A percentile compares a stretch with the other conserved stretches of the same genome.
Conservation (phyloP, 139 green algal genomes). For the Coccomyxa sp. region DNA sequence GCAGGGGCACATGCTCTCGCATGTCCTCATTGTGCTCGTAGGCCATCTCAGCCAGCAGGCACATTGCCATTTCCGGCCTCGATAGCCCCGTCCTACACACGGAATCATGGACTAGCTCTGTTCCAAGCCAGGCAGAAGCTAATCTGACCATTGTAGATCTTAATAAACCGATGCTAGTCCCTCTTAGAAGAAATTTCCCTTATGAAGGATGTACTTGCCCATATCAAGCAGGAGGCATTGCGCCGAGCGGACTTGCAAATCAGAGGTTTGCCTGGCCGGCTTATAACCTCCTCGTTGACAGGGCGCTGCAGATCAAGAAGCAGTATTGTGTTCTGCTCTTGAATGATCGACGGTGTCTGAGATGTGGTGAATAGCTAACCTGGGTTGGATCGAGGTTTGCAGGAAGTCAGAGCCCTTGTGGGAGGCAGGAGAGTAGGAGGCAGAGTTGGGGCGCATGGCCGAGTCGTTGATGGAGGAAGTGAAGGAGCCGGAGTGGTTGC, state of each 20-base stretch:
- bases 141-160: too few relatives aligned
- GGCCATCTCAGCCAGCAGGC: conserved; percentile 81
- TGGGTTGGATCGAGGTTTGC: neutral
- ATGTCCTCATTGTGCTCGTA: conserved; percentile 90
- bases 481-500: neutral
- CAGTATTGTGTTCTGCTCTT: neutral
- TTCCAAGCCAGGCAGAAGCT: neutral
- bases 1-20: conserved; percentile 67
- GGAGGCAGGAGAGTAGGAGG: neutral
- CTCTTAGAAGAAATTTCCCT: too few relatives aligned
- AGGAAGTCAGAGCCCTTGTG: too few relatives aligned
- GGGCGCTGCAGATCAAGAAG: too few relatives aligned
- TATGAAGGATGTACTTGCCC: too few relatives aligned
- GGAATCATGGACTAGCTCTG: neutral
- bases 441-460: neutral
- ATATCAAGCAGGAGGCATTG: too few relatives aligned
- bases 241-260: too few relatives aligned
- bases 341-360: neutral
- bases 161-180: too few relatives aligned
- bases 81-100: conserved; percentile 26
- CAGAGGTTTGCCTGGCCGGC: too few relatives aligned
- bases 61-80: conserved; percentile 83
- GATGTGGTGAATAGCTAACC: neutral
- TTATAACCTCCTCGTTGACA: neutral
- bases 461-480: neutral